Evolutionary conservation across 2,329 filamentous ascomycete genomes (phyloP).

Genomic region (Ophiocordyceps camponoti-leonardi): DNA sequence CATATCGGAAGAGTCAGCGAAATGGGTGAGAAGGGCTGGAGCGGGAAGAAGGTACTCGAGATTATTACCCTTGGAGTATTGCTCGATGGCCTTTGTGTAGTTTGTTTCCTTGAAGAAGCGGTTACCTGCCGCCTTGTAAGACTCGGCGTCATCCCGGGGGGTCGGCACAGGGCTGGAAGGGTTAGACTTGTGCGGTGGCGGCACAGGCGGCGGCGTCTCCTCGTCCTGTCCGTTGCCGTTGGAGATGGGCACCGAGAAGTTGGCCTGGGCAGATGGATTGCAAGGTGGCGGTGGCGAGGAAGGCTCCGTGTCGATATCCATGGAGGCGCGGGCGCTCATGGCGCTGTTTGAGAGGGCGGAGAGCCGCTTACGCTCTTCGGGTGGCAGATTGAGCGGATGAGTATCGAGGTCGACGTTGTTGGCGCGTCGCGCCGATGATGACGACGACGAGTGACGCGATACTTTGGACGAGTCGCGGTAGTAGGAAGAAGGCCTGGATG

Average conservation of each 20-base stretch:
- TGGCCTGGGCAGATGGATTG: constrained; percentile 20
- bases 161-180: constrained; percentile 39
- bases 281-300: constrained; percentile 33
- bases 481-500: constrained; percentile 11
- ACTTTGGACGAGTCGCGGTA: constrained; percentile 23
- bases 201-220: constrained; percentile 35
- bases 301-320: constrained; percentile 60
- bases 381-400: constrained; percentile 79
- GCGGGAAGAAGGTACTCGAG: too few relatives aligned
- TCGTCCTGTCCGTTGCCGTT: constrained; percentile 24
- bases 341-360: constrained; percentile 44
- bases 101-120: constrained; percentile 94
- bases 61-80: constrained; percentile 93
- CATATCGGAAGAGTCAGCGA: neutral
- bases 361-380: constrained; percentile 68
- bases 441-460: constrained; percentile 27
- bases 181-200: constrained; percentile 55
- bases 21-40: too few relatives aligned
- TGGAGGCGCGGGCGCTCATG: constrained; percentile 46
- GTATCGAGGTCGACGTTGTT: constrained; percentile 49
- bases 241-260: constrained; percentile 36
- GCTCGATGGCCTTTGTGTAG: constrained; percentile 71
- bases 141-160: constrained; percentile 61
- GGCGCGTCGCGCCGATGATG: constrained; percentile 28
- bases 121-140: constrained; percentile 84